Conservation (phyloP, 2,329 filamentous ascomycete species). For the Colletotrichum liriopes region DNA sequence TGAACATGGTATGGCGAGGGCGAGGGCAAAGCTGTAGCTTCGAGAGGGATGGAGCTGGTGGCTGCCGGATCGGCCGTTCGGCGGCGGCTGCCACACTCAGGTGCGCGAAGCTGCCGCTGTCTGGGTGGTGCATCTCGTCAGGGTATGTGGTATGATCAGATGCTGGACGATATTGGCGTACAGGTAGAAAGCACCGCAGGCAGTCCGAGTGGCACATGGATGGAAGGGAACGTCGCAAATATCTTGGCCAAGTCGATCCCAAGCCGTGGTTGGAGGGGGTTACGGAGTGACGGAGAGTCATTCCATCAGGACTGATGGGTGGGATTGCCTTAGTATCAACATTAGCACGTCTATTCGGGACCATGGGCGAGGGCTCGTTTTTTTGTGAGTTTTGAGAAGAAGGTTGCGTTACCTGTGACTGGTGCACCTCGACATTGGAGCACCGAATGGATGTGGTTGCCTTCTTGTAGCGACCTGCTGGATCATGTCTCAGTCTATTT, state of each 20-base stretch:
- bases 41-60: slow-evolving; percentile 16
- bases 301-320: slow-evolving; percentile 23
- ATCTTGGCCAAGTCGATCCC: slow-evolving; percentile 6
- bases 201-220: background rate
- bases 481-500: slow-evolving; percentile 31
- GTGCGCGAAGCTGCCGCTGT: slow-evolving; percentile 28
- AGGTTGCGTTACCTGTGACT: slow-evolving; percentile 7
- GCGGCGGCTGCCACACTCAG: slow-evolving; percentile 31
- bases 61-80: slow-evolving; percentile 39
- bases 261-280: background rate
- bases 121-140: slow-evolving; percentile 13
- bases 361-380: background rate
- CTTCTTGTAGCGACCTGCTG: slow-evolving; percentile 23
- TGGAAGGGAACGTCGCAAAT: background rate
- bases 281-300: slow-evolving; percentile 39
- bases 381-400: slow-evolving; percentile 26
- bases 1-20: slow-evolving; percentile 7
- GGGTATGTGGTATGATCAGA: slow-evolving; percentile 3
- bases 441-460: background rate
- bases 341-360: slow-evolving; percentile 17
- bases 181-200: background rate
- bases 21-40: slow-evolving; percentile 10
- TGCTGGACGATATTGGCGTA: background rate
- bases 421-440: slow-evolving; percentile 1
- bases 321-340: slow-evolving; percentile 15